These are phyloP conservation scores for Wickerhamiella azymoides DNA, from an alignment of 805 yeast genomes.

Conservation along the genomic window DNA sequence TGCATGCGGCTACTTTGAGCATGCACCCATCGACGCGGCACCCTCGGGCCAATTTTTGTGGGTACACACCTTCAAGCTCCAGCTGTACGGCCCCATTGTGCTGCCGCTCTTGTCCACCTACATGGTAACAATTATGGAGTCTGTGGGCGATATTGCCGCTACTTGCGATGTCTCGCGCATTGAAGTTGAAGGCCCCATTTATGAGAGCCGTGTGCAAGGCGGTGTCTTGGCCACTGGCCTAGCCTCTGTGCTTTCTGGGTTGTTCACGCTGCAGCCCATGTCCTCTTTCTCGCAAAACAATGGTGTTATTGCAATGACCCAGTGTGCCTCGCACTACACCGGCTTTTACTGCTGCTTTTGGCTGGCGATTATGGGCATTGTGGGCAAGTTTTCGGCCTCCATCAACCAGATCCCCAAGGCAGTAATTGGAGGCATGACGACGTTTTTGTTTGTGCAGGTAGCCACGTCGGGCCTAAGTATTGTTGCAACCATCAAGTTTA, in stretches of 20 bases:
- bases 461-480: slow-evolving; percentile 62
- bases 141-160: slow-evolving; percentile 90
- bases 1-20: slow-evolving; percentile 69
- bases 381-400: slow-evolving; percentile 82
- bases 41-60: slow-evolving; percentile 76
- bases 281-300: slow-evolving; percentile 90
- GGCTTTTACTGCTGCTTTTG: slow-evolving; percentile 76
- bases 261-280: slow-evolving; percentile 74
- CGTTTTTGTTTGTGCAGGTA: slow-evolving; percentile 61
- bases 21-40: slow-evolving; percentile 44
- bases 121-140: slow-evolving; percentile 76
- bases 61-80: slow-evolving; percentile 73
- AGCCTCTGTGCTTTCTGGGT: slow-evolving; percentile 61
- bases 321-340: slow-evolving; percentile 72
- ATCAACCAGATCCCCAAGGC: slow-evolving; percentile 67
- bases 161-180: slow-evolving; percentile 81
- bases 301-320: slow-evolving; percentile 85
- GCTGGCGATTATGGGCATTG: slow-evolving; percentile 72
- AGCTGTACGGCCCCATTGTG: slow-evolving; percentile 73
- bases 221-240: slow-evolving; percentile 84
- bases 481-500: slow-evolving; percentile 38
- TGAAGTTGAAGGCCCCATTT: slow-evolving; percentile 67
- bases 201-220: slow-evolving; percentile 82
- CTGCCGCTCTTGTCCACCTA: slow-evolving; percentile 75
- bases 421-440: slow-evolving; percentile 79